A percentile compares a stretch with the other conserved stretches of the same genome.
These are phyloP conservation scores for Colletotrichum tofieldiae DNA, from an alignment of 2,329 filamentous ascomycete genomes.

Conservation along the genomic window DNA sequence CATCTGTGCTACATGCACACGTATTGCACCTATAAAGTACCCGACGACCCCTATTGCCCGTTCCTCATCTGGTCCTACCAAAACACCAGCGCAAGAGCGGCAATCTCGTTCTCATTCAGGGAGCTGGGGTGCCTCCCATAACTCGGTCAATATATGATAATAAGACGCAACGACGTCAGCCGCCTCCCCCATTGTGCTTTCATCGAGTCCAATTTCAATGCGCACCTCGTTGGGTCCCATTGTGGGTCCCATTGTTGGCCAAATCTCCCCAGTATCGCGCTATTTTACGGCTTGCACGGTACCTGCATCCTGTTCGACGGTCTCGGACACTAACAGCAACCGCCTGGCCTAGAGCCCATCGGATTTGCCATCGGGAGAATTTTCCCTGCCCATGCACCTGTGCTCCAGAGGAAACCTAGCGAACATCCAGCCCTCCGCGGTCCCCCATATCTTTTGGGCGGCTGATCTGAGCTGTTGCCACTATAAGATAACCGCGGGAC, in stretches of 20 bases:
- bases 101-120: slow-evolving; percentile 15
- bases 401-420: slow-evolving; percentile 4
- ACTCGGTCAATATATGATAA: slow-evolving; percentile 5
- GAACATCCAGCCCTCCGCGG: slow-evolving; percentile 11
- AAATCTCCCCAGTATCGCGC: slow-evolving; percentile 36
- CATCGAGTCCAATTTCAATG: slow-evolving; percentile 33
- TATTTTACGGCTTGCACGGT: slow-evolving; percentile 34
- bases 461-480: no score
- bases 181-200: slow-evolving; percentile 2
- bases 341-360: slow-evolving; percentile 8
- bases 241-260: slow-evolving; percentile 33
- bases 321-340: slow-evolving; percentile 31
- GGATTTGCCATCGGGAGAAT: not conserved
- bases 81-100: slow-evolving; percentile 9
- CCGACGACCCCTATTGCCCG: no score
- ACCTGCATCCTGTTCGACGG: slow-evolving; percentile 38
- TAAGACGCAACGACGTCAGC: slow-evolving; percentile 15
- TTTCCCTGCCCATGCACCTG: slow-evolving; percentile 10
- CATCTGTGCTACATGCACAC: not conserved
- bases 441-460: not conserved
- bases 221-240: slow-evolving; percentile 26
- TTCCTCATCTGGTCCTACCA: not conserved
- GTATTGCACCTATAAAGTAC: slow-evolving; percentile 5
- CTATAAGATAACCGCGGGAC: no score
- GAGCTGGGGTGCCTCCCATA: not conserved